Evolutionary conservation across 2,329 filamentous ascomycete genomes (phyloP).

Genomic region (Ambrosiella xylebori): DNA sequence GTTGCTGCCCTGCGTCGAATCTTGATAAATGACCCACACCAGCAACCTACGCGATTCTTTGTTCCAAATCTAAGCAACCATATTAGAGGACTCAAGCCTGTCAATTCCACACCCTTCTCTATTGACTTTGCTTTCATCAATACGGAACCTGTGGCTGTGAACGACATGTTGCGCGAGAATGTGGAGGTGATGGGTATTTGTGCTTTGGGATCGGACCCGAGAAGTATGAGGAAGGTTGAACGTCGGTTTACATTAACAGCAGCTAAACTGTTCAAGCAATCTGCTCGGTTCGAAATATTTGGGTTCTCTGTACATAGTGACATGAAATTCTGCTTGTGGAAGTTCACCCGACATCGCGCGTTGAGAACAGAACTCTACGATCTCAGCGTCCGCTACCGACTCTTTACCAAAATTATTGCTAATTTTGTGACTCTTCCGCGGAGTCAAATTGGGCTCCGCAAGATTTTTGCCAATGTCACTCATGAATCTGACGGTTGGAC

Average conservation of each 20-base stretch:
- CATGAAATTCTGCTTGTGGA: neutral
- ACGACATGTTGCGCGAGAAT: neutral
- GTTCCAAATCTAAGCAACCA: neutral
- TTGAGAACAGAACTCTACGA: neutral
- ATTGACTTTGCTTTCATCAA: neutral
- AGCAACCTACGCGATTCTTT: neutral
- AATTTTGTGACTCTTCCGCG: neutral
- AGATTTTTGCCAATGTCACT: neutral
- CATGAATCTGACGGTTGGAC: neutral
- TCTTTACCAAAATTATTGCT: neutral
- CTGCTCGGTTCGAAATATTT: neutral
- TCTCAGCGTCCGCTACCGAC: neutral
- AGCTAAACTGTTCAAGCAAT: neutral
- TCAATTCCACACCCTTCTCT: neutral
- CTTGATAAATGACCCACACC: neutral
- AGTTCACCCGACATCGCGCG: neutral
- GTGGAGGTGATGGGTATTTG: constrained; percentile 2
- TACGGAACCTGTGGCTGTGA: neutral
- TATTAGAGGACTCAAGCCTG: neutral
- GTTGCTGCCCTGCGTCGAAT: neutral
- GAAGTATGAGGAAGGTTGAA: neutral
- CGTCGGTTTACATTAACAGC: neutral
- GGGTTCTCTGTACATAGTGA: neutral
- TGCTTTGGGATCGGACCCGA: neutral
- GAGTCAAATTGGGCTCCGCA: neutral